Evolutionary conservation across 495 filamentous ascomycete species (phyloP).

Genomic region (Mytilinidion resinicola): DNA sequence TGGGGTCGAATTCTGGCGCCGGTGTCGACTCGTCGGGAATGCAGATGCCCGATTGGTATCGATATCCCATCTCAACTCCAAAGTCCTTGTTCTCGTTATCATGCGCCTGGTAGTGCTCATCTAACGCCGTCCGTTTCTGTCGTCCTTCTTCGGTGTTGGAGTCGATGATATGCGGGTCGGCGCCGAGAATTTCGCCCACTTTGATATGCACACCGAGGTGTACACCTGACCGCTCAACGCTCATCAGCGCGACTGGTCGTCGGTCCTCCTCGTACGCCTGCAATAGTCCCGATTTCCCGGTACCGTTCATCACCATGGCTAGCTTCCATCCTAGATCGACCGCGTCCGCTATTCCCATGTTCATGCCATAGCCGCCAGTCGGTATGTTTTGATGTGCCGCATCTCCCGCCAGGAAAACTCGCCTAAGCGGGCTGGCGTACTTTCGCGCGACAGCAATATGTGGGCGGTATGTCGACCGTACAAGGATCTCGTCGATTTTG

Average conservation of each 20-base stretch:
- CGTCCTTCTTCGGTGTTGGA: background rate
- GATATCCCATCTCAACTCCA: constrained; percentile 31
- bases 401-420: constrained; percentile 52
- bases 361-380: constrained; percentile 55
- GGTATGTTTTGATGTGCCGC: constrained; percentile 55
- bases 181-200: background rate
- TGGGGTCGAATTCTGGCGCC: constrained; percentile 18
- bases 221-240: background rate
- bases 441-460: constrained; percentile 24
- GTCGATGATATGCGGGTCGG: background rate
- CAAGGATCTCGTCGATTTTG: constrained; percentile 35
- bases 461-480: constrained; percentile 26
- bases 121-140: background rate
- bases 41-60: constrained; percentile 27
- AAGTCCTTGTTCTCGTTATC: constrained; percentile 28
- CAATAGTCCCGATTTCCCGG: background rate
- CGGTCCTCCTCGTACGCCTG: background rate
- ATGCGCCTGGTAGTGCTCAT: constrained; percentile 5
- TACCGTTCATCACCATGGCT: constrained; percentile 30
- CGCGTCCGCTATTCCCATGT: constrained; percentile 54
- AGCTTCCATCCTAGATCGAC: constrained; percentile 57
- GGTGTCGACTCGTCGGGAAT: constrained; percentile 12
- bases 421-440: constrained; percentile 14
- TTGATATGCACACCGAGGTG: background rate
- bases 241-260: background rate